phyloP scores from a whole-genome alignment of 106 monocot species.

The Narthecium ossifragum region DNA sequence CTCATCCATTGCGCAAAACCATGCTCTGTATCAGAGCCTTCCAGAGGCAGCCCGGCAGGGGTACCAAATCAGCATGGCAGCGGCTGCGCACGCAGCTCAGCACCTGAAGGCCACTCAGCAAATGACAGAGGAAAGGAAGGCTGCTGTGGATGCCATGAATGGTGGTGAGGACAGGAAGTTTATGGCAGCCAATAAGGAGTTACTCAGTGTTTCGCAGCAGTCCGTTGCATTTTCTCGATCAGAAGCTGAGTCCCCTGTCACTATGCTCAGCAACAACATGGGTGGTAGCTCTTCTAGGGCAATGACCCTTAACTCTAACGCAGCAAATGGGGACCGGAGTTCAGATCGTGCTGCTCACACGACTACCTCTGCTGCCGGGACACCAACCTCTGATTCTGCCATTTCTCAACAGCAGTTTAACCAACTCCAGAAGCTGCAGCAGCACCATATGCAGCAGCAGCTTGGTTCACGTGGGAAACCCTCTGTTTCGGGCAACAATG shows the following conservation, averaged over 20 bases:
- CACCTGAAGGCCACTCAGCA: slow-evolving; percentile 35
- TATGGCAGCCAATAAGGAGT: slow-evolving; percentile 11
- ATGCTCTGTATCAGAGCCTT: slow-evolving; percentile 46
- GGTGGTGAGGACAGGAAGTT: slow-evolving; percentile 40
- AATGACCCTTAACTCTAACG: slow-evolving; percentile 33
- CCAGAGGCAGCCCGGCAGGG: slow-evolving; percentile 54
- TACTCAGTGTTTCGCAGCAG: slow-evolving; percentile 31
- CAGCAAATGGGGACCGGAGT: slow-evolving; percentile 13
- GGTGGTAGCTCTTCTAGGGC: slow-evolving; percentile 42
- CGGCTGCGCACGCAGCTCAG: slow-evolving; percentile 3
- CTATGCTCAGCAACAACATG: slow-evolving; percentile 22
- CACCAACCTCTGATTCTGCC: neutral
- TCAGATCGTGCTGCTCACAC: slow-evolving; percentile 21
- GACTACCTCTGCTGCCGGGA: slow-evolving; percentile 9
- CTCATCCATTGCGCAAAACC: slow-evolving; percentile 55
- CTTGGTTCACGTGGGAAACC: slow-evolving; percentile 33
- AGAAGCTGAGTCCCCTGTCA: slow-evolving; percentile 24
- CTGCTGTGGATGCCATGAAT: slow-evolving; percentile 22
- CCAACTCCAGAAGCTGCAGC: slow-evolving; percentile 7
- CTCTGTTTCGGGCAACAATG: slow-evolving; percentile 16
- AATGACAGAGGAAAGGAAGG: slow-evolving; percentile 33
- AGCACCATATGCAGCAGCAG: slow-evolving; percentile 29
- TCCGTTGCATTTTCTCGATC: slow-evolving; percentile 46
- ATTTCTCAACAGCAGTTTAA: neutral
- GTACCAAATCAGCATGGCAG: slow-evolving; percentile 28